These are phyloP conservation scores for Alternaria novae-zelandiae DNA, from an alignment of 2,329 filamentous ascomycete genomes.

Conservation along the genomic window DNA sequence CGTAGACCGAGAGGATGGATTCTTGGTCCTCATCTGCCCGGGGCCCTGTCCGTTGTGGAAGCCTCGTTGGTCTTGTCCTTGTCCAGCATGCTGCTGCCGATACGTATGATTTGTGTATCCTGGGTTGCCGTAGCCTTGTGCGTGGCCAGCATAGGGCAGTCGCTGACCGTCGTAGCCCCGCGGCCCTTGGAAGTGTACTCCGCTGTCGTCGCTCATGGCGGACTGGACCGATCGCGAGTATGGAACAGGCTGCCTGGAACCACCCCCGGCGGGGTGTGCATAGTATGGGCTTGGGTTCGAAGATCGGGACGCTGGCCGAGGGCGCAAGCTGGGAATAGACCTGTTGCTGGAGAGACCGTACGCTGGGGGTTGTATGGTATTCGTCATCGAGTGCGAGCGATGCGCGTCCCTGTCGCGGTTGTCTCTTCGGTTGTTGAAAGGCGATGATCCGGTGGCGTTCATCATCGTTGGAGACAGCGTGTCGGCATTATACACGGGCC, in stretches of 20 bases:
- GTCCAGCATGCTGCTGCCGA: background rate
- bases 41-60: constrained; percentile 7
- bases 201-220: constrained; percentile 50
- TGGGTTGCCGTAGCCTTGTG: background rate
- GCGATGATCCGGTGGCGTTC: constrained; percentile 39
- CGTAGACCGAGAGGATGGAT: constrained; percentile 25
- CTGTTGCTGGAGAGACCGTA: constrained; percentile 50
- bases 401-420: constrained; percentile 42
- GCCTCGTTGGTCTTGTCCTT: constrained; percentile 2
- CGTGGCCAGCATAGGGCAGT: constrained; percentile 6
- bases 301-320: constrained; percentile 44
- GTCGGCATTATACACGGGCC: constrained; percentile 50
- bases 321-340: constrained; percentile 54
- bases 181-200: constrained; percentile 24
- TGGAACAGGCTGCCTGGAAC: constrained; percentile 48
- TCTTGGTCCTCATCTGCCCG: constrained; percentile 31
- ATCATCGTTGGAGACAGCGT: constrained; percentile 44
- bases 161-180: constrained; percentile 21
- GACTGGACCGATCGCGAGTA: constrained; percentile 53
- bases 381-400: constrained; percentile 52
- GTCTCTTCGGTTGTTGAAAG: constrained; percentile 29
- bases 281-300: constrained; percentile 53
- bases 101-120: background rate
- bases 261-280: constrained; percentile 28
- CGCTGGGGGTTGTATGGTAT: constrained; percentile 36